Evolutionary conservation across 495 filamentous ascomycete species (phyloP), one percentile per base, ranked within the genome.

Genomic region (Aspergillus leporis): DNA sequence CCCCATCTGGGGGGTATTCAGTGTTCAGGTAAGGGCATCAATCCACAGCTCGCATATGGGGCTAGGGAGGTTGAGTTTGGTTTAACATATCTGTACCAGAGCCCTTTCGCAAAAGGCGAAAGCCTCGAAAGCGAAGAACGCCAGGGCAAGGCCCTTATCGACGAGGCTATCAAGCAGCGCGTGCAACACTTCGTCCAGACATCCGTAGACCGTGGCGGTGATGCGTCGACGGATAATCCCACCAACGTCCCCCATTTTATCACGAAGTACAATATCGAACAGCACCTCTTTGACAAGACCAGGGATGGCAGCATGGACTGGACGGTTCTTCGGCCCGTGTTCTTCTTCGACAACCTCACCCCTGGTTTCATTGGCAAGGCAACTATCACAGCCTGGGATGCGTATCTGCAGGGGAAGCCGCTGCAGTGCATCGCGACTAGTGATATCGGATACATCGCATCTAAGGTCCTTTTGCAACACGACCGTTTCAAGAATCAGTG

Each of bases 331-430:
- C 78, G 86, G n/a, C 85, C 87, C 0, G 79, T 80, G 0, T 81
- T 82, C 0, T 91, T 90, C 70, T 84, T 88, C 74, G 88, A 90
- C 5, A 89, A 88, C 61, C 67, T 87, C 14, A 74, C 68, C 0
- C 81, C 83, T 0, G 80, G 75, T 34, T 83, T 89, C 60, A 59
- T 73, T 13, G 84, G 82, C 46, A 85, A 84, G 56, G 75, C 85
- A 0, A 86, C 89, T 67, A 53, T 73, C 2, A 79, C 85, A 0
- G 74, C 80, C 5, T 72, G 83, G 65, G 74, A 74, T 40, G 69
- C 74, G 8, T 71, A 74, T 5, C 45, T 75, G 19, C 78, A 81
- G 56, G 72, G 72, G 18, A 80, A 78, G 46, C 81, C 79, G 1
- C 60, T 90, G 53, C 86, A 89, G 57, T 72, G 82, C 64, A 64